Base-by-base conservation (phyloP, 1,284 basidiomycete genomes). In the Rhodotorula sp. region DNA sequence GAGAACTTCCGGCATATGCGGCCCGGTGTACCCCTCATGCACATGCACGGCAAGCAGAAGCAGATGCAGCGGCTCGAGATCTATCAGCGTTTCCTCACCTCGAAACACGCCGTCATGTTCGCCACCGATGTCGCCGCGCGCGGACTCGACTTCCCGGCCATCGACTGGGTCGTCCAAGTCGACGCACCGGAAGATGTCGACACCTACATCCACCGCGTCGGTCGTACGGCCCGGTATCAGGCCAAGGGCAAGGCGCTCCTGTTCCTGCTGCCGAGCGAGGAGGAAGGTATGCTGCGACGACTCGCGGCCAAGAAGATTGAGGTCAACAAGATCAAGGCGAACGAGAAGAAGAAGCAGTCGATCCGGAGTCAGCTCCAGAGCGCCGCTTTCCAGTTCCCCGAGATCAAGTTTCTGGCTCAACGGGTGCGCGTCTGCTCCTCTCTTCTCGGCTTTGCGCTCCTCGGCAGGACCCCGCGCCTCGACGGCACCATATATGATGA, bases 131-230 rank as follows among this genome's bases (percentile, higher is more conserved):
- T 99, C 76, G 96, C 97, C 39, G 94, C 96, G 4, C 89, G 97
- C 68, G 96, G 96, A 20, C 86, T 99, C 70, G 97, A 99, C 83
- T 99, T 99, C 81, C 95, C 97, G 5, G 87, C 91, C 0, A 90
- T 99, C 39, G 93, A 97, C 81, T 99, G 97, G 96, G 96, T 99
- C 18, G 82, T 99, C 49, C 97, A 99, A 81, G 85, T 95, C n/a
- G 96, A 99, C 81, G 93, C 91, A 34, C 96, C 96, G 0, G 96
- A 99, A 82, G 95, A 98, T 79, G 92, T 90, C n/a, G 95, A 97
- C 72, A 97, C 93, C 18, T 99, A 99, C 81, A 93, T 99, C 61
- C 96, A 99, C 81, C 89, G 96, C 34, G 96, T 99, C 2, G 96
- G 96, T 1, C 86, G 96, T 65, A 99, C 96, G 15, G 97, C 96